Evolutionary conservation across 768 basidiomycete genomes (phyloP).

Genomic region (Asterophora parasitica): DNA sequence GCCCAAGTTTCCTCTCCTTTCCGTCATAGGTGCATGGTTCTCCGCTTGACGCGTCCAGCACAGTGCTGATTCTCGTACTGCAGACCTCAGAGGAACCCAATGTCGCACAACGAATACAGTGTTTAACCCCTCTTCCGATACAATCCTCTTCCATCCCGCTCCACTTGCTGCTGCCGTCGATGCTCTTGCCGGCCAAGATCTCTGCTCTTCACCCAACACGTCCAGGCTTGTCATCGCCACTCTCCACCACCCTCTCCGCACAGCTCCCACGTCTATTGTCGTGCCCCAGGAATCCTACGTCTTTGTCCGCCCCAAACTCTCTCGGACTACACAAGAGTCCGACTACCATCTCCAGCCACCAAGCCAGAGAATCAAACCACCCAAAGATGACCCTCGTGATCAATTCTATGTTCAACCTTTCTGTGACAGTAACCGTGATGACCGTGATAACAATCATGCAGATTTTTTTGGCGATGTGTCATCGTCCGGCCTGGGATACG

Average conservation of each 20-base stretch:
- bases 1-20: slow-evolving; percentile 50
- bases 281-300: slow-evolving; percentile 13
- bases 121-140: slow-evolving; percentile 23
- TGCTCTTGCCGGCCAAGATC: slow-evolving; percentile 11
- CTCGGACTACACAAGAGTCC: too few relatives aligned
- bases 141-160: slow-evolving; percentile 38
- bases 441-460: too few relatives aligned
- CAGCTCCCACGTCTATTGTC: not conserved
- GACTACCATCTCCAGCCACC: not conserved
- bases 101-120: slow-evolving; percentile 24
- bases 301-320: not conserved
- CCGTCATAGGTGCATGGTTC: slow-evolving; percentile 49
- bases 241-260: slow-evolving; percentile 14
- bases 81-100: slow-evolving; percentile 48
- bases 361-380: not conserved
- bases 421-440: too few relatives aligned
- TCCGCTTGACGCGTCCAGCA: not conserved
- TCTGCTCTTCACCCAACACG: slow-evolving; percentile 18
- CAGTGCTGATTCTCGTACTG: slow-evolving; percentile 8
- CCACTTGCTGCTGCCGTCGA: slow-evolving; percentile 32
- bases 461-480: too few relatives aligned
- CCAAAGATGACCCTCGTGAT: too few relatives aligned
- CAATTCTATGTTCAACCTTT: too few relatives aligned
- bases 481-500: too few relatives aligned
- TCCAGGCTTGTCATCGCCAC: slow-evolving; percentile 22